Percentiles rank a stretch among this genome's conserved stretches.
Conservation (phyloP, 805 yeast species). For the Starmerella potacharoeniae region DNA sequence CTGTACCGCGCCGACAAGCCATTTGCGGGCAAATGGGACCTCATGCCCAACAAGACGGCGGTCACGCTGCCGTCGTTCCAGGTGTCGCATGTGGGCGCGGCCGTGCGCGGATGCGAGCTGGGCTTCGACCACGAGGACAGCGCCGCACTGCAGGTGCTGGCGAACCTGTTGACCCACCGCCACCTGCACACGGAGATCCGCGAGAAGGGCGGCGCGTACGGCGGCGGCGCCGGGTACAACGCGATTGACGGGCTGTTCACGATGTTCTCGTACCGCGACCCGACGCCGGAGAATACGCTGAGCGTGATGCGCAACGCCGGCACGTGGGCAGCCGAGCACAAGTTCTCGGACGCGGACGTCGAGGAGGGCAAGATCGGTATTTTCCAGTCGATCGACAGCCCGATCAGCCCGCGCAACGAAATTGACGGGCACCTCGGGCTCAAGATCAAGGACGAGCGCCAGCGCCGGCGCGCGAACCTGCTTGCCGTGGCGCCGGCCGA, state of each 20-base stretch:
- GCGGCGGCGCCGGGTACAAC: constrained; percentile 83
- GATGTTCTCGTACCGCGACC: constrained; percentile 88
- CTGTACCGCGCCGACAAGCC: constrained; percentile 1
- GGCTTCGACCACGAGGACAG: constrained; percentile 58
- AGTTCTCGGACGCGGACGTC: constrained; percentile 54
- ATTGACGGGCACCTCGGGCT: constrained; percentile 56
- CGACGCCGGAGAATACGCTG: constrained; percentile 64
- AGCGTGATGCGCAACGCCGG: constrained; percentile 46
- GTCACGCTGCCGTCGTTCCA: constrained; percentile 68
- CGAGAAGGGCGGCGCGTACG: constrained; percentile 96
- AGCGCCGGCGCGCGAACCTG: constrained; percentile 62
- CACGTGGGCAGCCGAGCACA: constrained; percentile 36
- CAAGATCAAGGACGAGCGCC: constrained; percentile 67
- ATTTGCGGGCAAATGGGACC: constrained; percentile 4
- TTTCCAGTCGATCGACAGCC: constrained; percentile 88
- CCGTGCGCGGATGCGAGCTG: constrained; percentile 49
- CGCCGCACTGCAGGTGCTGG: constrained; percentile 70
- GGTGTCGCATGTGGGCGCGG: constrained; percentile 69
- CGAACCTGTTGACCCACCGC: constrained; percentile 71
- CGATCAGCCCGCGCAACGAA: constrained; percentile 67
- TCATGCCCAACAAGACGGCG: constrained; percentile 32
- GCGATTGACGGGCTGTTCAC: constrained; percentile 70
- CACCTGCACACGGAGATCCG: constrained; percentile 80
- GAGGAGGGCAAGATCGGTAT: constrained; percentile 84
- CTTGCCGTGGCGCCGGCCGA: constrained; percentile 56